Evolutionary conservation across 2,329 filamentous ascomycete species (phyloP), one percentile per base, ranked within the genome.

Genomic region (Lojkania enalia): DNA sequence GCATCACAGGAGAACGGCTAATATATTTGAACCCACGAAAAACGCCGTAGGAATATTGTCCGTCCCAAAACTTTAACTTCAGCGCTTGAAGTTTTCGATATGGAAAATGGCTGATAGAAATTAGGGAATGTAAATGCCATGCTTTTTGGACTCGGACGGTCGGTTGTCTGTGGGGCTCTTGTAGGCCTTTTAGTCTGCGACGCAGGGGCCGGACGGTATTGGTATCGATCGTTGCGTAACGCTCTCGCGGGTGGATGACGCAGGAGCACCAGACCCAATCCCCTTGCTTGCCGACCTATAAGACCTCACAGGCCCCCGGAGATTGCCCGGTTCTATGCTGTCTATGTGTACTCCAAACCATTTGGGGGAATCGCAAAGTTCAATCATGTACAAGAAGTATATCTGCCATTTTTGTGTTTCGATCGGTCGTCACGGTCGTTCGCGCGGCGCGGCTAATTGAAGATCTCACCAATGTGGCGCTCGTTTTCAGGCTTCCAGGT

Each of bases 401-500:
- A 21, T 33, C 23, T n/a, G 23, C 20, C 29, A 30, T n/a, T 32
- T 31, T 30, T 19, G 16, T 35, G 12, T 6, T n/a, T 12, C 20
- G 15, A 21, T 11, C 29, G n/a, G 18, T 29, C 5, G 25, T 35
- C 7, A 15, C 20, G 32, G 30, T 39, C 20, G 20, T 40, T n/a
- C 12, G 18, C 29, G 13, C 13, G 20, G 19, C 20, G 12, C 31
- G 2, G 46, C 48, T 63, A 67, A 46, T 50, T 55, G 52, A 55
- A 65, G 32, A 57, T 59, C 39, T 67, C 51, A 44, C 66, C 66
- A 51, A 69, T 66, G 46, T 69, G 66, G 36, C 66, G 63, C 40
- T 60, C 52, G 15, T 47, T 56, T 14, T 69, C 63, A 23, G 66
- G 66, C 40, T 69, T 69, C 66, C 66, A 69, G 39, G 63, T 66